Base-by-base conservation (phyloP, 768 basidiomycete species). In the Tulasnella sp. region DNA sequence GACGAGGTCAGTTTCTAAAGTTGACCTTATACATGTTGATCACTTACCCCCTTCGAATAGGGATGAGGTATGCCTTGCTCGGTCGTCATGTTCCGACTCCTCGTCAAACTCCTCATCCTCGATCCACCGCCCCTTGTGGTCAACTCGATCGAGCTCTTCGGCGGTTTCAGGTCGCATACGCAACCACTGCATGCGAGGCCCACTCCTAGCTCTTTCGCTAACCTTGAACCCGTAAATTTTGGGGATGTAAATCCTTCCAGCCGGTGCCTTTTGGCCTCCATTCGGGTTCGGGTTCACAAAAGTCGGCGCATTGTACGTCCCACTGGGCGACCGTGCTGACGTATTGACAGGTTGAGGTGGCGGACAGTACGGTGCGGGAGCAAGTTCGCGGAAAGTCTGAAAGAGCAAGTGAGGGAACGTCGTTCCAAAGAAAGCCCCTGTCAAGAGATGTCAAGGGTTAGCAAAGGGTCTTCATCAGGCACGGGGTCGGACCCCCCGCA, bases 391-490 rank as follows among this genome's bases (percentile, higher is more conserved):
- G 86, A 97, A 99, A 80, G 93, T 96, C 83, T 99, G 96, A 88
- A 99, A 99, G 86, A 99, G 97, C 35, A 99, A 88, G 82, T 98
- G 96, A 1, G 96, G 88, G 84, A 99, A 99, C n/a, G 97, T 98
- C 0, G 97, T 99, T 29, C 98, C 98, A 86, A 99, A 99, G 86
- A 98, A 99, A 15, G 98, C 98, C 80, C 97, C 96, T 98, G 78
- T 46, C 40, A 73, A 55, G 13, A 35, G 32, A 70, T 40, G 48
- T 18, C 48, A 51, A 51, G 48, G 35, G 39, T 71, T 46, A 35
- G n/a, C 67, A n/a, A 40, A 18, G 70, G 69, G 32, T 32, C 69
- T 35, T 2, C 69, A 11, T 70, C 32, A 40, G 48, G 20, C 77
- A 51, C 48, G 18, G 11, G 57, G 39, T 35, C 77, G 44, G 16